A percentile compares a stretch with the other conserved stretches of the same genome.
phyloP scores from a whole-genome alignment of 1,284 basidiomycete species.

The Cystobasidium slooffiae region DNA sequence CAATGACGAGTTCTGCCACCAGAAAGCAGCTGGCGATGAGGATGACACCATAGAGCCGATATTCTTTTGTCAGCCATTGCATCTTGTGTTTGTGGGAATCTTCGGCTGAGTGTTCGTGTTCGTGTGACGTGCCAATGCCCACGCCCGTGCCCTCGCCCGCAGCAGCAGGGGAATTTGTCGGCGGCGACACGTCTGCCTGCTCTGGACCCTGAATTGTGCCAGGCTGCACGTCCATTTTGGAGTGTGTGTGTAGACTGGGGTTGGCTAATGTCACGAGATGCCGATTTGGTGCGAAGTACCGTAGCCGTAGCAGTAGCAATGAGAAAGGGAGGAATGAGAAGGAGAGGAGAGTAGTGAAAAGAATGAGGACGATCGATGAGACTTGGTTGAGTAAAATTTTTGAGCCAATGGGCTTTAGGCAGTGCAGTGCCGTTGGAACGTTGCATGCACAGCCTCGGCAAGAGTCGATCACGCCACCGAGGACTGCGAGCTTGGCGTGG shows the following conservation, averaged over 20 bases:
- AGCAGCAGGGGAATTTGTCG: slow-evolving; percentile 2
- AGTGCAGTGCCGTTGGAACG: slow-evolving; percentile 4
- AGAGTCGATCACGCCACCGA: no score
- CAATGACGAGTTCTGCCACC: slow-evolving; percentile 39
- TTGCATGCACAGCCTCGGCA: slow-evolving; percentile 9
- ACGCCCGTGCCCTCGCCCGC: slow-evolving; percentile 3
- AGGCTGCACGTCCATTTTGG: background rate
- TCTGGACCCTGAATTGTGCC: slow-evolving; percentile 6
- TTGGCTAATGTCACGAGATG: background rate
- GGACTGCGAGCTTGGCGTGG: no score
- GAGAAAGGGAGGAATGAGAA: background rate
- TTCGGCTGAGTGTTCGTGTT: no score
- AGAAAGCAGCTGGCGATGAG: no score
- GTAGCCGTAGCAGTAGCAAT: slow-evolving; percentile 11
- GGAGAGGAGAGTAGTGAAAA: background rate
- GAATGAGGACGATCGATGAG: no score
- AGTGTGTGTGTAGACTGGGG: slow-evolving; percentile 4
- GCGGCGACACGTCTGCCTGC: slow-evolving; percentile 5
- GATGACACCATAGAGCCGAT: no score
- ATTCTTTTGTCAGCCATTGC: no score
- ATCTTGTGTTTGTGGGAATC: no score
- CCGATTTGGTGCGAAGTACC: slow-evolving; percentile 8
- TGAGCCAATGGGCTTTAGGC: slow-evolving; percentile 7
- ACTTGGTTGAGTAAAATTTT: slow-evolving; percentile 12
- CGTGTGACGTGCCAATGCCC: no score